Conservation (phyloP, 176 grass and related monocot species). For the Bonia amplexicaulis region DNA sequence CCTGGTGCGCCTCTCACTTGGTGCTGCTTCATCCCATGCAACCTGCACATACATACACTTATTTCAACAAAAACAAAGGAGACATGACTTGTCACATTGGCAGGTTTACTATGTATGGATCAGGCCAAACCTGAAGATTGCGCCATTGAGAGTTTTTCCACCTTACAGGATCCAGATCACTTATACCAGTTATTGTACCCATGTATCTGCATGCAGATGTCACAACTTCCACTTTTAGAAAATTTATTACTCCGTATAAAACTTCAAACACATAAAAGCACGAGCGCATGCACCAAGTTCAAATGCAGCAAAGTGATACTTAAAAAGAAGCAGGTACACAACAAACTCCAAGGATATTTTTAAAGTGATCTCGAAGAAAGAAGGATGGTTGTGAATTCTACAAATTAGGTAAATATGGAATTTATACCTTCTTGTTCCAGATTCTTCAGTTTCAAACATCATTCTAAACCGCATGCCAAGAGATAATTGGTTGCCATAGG, state of each 20-base stretch:
- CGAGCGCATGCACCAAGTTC: background rate
- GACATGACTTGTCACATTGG: background rate
- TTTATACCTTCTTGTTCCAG: slow-evolving; percentile 65
- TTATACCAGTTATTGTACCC: slow-evolving; percentile 74
- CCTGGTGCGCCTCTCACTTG: slow-evolving; percentile 56
- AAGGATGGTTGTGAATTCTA: background rate
- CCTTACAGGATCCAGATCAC: slow-evolving; percentile 66
- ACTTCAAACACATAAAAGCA: background rate
- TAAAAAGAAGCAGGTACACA: background rate
- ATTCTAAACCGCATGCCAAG: slow-evolving; percentile 86
- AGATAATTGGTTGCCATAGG: slow-evolving; percentile 62
- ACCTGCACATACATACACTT: slow-evolving; percentile 49
- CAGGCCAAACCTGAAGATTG: slow-evolving; percentile 61
- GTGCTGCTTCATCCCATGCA: slow-evolving; percentile 75
- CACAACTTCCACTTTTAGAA: background rate
- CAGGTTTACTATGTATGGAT: slow-evolving; percentile 17
- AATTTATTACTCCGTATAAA: slow-evolving; percentile 1
- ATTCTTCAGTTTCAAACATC: slow-evolving; percentile 91
- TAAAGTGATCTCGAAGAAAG: slow-evolving; percentile 1
- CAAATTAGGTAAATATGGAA: slow-evolving; percentile 26
- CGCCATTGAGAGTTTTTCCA: slow-evolving; percentile 80
- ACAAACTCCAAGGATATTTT: slow-evolving; percentile 12
- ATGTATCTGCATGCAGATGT: slow-evolving; percentile 55
- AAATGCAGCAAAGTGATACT: slow-evolving; percentile 13
- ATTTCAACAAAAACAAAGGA: slow-evolving; percentile 22